phyloP scores from a whole-genome alignment of 1,284 basidiomycete genomes.

The Cyathus olla region DNA sequence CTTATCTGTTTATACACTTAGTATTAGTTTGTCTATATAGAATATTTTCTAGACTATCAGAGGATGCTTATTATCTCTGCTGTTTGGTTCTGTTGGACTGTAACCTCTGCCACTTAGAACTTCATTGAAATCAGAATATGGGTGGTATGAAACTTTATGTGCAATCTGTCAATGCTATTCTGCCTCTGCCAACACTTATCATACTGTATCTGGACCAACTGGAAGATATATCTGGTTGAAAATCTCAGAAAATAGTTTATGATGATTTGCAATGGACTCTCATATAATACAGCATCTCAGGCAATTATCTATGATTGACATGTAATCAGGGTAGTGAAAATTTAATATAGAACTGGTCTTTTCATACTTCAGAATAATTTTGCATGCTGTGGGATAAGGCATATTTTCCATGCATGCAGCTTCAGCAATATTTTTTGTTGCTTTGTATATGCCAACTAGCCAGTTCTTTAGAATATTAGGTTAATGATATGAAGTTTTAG shows the following conservation, averaged over 20 bases:
- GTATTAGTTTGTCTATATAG: too few species aligned
- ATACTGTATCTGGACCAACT: slow-evolving; percentile 12
- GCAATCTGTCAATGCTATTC: slow-evolving; percentile 28
- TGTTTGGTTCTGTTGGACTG: too few species aligned
- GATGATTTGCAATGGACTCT: background rate
- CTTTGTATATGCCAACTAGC: background rate
- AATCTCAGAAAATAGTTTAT: background rate
- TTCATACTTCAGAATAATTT: background rate
- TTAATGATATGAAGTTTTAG: background rate
- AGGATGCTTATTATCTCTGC: too few species aligned
- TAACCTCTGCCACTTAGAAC: too few species aligned
- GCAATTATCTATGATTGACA: background rate
- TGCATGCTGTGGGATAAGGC: background rate
- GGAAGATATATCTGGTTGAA: background rate
- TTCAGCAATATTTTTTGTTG: background rate
- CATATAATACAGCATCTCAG: background rate
- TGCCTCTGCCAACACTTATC: slow-evolving; percentile 10
- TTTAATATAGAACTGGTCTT: background rate
- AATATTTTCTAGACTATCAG: too few species aligned
- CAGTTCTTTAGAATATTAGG: background rate
- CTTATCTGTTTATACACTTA: too few species aligned
- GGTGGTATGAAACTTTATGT: slow-evolving; percentile 25
- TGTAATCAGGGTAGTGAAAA: background rate
- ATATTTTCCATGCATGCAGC: background rate
- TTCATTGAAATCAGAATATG: too few species aligned